Percentiles rank a stretch among this genome's conserved stretches.
Evolutionary conservation across 441 rosid genomes (phyloP).

Genomic region (Theobroma grandiflorum): DNA sequence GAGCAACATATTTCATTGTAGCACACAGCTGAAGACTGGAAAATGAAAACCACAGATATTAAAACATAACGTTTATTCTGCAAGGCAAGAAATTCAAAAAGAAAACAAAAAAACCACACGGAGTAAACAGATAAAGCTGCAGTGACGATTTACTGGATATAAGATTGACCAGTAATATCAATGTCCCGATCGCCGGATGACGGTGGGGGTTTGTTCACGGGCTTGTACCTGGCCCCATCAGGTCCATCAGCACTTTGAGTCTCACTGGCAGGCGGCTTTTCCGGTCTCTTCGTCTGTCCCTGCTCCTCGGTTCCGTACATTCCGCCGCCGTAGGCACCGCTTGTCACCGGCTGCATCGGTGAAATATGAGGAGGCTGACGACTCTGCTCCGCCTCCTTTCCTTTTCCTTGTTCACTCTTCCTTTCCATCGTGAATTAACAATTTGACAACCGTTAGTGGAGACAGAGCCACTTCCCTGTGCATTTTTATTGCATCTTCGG

Average conservation of each 20-base stretch:
- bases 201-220: slow-evolving; percentile 60
- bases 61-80: background rate
- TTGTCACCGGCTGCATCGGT: slow-evolving; percentile 58
- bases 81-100: background rate
- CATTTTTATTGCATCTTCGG: background rate
- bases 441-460: background rate
- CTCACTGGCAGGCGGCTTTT: slow-evolving; percentile 64
- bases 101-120: background rate
- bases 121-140: background rate
- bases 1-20: background rate
- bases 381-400: slow-evolving; percentile 23
- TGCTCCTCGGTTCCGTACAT: slow-evolving; percentile 62
- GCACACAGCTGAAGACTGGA: background rate
- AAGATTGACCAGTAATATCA: slow-evolving; percentile 72
- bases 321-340: slow-evolving; percentile 70
- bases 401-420: slow-evolving; percentile 31
- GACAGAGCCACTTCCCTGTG: background rate
- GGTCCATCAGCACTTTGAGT: slow-evolving; percentile 71
- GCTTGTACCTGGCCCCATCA: slow-evolving; percentile 37
- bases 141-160: slow-evolving; percentile 48
- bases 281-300: slow-evolving; percentile 25
- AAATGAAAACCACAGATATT: background rate
- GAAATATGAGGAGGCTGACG: slow-evolving; percentile 52
- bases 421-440: slow-evolving; percentile 39
- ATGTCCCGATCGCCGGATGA: slow-evolving; percentile 66